A percentile compares a stretch with the other conserved stretches of the same genome.
Conservation (phyloP, 2,329 filamentous ascomycete genomes). For the Mariannaea elegans region DNA sequence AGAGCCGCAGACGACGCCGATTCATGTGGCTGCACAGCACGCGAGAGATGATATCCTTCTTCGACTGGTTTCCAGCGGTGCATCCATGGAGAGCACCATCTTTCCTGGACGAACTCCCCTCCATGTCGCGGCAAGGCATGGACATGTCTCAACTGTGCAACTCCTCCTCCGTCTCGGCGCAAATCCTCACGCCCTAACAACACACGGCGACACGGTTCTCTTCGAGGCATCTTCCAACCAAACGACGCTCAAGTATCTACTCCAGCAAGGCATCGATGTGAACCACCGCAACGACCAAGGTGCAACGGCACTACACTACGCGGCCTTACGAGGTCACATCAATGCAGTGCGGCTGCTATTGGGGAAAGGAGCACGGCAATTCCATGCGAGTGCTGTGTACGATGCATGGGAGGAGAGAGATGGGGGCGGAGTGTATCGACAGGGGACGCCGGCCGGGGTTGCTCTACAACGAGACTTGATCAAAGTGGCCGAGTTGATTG, state of each 20-base stretch:
- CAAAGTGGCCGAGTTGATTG: constrained; percentile 41
- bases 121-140: constrained; percentile 37
- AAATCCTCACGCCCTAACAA: constrained; percentile 35
- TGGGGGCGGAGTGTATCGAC: constrained; percentile 34
- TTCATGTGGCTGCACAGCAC: constrained; percentile 40
- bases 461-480: constrained; percentile 38
- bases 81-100: constrained; percentile 38
- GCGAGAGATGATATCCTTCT: constrained; percentile 39
- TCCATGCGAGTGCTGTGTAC: constrained; percentile 40
- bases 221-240: constrained; percentile 39
- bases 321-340: constrained; percentile 38
- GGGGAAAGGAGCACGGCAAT: constrained; percentile 39
- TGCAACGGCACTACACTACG: constrained; percentile 41
- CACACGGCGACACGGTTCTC: constrained; percentile 39
- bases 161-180: constrained; percentile 38
- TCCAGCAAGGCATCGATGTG: constrained; percentile 38
- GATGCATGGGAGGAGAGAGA: constrained; percentile 41
- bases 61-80: constrained; percentile 36
- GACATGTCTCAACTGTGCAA: constrained; percentile 39
- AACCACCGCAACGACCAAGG: constrained; percentile 40
- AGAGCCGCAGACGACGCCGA: constrained; percentile 38
- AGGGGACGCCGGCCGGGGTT: constrained; percentile 41
- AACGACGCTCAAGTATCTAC: constrained; percentile 37
- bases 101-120: constrained; percentile 40
- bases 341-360: constrained; percentile 34